These are phyloP conservation scores for Diaporthe citrichinensis DNA, from an alignment of 2,329 filamentous ascomycete genomes.

Conservation along the genomic window DNA sequence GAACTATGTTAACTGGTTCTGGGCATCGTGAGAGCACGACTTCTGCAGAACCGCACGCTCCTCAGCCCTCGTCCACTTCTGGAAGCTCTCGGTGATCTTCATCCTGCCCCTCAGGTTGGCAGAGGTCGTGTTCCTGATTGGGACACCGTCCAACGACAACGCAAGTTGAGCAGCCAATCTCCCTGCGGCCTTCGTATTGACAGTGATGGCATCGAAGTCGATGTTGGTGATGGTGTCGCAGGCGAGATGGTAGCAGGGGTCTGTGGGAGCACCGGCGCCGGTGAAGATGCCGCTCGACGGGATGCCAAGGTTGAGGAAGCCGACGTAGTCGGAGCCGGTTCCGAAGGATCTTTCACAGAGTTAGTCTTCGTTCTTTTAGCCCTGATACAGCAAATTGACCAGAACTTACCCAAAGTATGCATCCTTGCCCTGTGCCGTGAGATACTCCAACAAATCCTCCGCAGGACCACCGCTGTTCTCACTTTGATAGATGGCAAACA, in stretches of 20 bases:
- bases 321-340: slow-evolving; percentile 72
- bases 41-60: slow-evolving; percentile 41
- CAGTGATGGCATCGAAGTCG: slow-evolving; percentile 52
- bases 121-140: slow-evolving; percentile 40
- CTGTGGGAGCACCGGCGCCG: slow-evolving; percentile 57
- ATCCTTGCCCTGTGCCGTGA: slow-evolving; percentile 49
- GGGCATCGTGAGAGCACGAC: slow-evolving; percentile 43
- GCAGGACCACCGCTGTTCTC: slow-evolving; percentile 17
- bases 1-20: slow-evolving; percentile 30
- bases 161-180: slow-evolving; percentile 57
- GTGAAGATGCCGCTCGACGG: slow-evolving; percentile 71
- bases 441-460: not conserved
- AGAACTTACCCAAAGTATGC: slow-evolving; percentile 23
- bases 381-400: too few species aligned
- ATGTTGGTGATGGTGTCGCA: slow-evolving; percentile 57
- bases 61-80: slow-evolving; percentile 41
- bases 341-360: slow-evolving; percentile 58
- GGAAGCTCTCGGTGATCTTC: slow-evolving; percentile 42
- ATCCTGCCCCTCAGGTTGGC: slow-evolving; percentile 42
- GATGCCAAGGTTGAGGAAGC: slow-evolving; percentile 70
- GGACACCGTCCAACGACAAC: slow-evolving; percentile 45
- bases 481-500: slow-evolving; percentile 51
- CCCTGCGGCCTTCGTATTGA: slow-evolving; percentile 61
- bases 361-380: too few species aligned
- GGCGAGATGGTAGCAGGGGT: slow-evolving; percentile 52